phyloP scores from a whole-genome alignment of 805 yeast species.

The Nakazawaea siamensis region DNA sequence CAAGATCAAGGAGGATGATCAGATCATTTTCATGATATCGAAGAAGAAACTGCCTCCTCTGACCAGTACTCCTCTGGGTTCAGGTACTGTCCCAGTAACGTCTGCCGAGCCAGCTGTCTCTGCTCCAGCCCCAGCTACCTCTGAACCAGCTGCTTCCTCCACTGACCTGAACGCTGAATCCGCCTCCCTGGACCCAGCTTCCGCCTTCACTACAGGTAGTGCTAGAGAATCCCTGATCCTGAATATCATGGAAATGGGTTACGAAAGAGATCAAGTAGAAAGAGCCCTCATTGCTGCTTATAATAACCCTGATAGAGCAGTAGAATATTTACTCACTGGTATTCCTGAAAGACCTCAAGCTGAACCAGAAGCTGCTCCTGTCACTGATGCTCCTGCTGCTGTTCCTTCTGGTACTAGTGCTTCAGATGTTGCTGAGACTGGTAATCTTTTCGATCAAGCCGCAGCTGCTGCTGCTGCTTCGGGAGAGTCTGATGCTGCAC shows the following conservation, averaged over 20 bases:
- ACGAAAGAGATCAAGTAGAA: conserved; percentile 79
- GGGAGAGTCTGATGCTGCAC: conserved; percentile 12
- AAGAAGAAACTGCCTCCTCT: conserved; percentile 31
- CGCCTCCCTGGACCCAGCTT: conserved; percentile 25
- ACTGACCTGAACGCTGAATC: conserved; percentile 12
- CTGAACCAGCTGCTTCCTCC: conserved; percentile 17
- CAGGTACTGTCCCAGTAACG: conserved; percentile 18
- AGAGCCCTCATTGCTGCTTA: conserved; percentile 90
- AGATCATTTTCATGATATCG: conserved; percentile 86
- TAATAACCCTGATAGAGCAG: conserved; percentile 97
- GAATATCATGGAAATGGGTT: conserved; percentile 94
- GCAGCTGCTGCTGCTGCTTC: conserved; percentile 24
- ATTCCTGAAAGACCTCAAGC: conserved; percentile 57
- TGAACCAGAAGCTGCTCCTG: conserved; percentile 15
- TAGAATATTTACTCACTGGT: conserved; percentile 87
- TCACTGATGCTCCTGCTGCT: conserved; percentile 14
- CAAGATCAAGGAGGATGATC: conserved; percentile 78
- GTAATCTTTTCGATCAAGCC: conserved; percentile 50
- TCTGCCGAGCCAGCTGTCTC: conserved; percentile 8
- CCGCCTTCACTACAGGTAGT: conserved; percentile 69
- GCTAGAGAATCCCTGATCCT: conserved; percentile 72
- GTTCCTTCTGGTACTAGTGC: conserved; percentile 13
- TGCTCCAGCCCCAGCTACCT: conserved; percentile 4
- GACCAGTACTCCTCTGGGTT: conserved; percentile 19
- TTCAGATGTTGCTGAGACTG: conserved; percentile 18